Conservation (phyloP, 441 rosid species). For the Pelargonium cotyledonis region DNA sequence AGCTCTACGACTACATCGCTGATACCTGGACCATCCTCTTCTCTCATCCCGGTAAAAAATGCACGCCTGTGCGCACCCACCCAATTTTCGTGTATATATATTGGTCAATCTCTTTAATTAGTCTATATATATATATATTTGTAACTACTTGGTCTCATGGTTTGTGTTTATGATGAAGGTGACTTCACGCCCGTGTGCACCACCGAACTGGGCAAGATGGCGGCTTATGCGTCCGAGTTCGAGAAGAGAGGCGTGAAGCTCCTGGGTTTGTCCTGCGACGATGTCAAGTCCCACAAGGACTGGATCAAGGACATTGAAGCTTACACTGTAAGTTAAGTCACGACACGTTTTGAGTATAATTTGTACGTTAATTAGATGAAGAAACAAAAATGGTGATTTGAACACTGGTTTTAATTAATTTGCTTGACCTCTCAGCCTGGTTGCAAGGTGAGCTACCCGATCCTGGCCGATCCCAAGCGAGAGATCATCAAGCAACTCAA, state of each 20-base stretch:
- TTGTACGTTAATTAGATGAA: neutral
- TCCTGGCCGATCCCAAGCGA: constrained; percentile 57
- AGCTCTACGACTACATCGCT: constrained; percentile 58
- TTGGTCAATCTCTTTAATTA: neutral
- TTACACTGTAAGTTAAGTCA: constrained; percentile 30
- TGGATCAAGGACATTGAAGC: constrained; percentile 81
- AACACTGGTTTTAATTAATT: neutral
- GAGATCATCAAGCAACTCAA: constrained; percentile 54
- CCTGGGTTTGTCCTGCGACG: constrained; percentile 72
- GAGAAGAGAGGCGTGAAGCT: constrained; percentile 60
- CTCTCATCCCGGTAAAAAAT: constrained; percentile 80
- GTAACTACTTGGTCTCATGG: neutral
- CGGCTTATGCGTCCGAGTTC: constrained; percentile 42
- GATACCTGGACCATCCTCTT: constrained; percentile 65
- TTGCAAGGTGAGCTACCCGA: constrained; percentile 59
- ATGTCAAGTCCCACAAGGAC: constrained; percentile 46
- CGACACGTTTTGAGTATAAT: too few species aligned
- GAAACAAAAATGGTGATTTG: too few species aligned
- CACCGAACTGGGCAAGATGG: constrained; percentile 71
- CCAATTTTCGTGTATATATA: neutral
- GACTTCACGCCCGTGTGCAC: constrained; percentile 88
- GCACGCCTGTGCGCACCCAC: neutral
- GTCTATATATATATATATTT: too few species aligned
- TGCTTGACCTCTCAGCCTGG: constrained; percentile 38
- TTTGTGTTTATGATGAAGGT: constrained; percentile 25